phyloP scores from a whole-genome alignment of 768 basidiomycete genomes.

The Mrakia gelida region DNA sequence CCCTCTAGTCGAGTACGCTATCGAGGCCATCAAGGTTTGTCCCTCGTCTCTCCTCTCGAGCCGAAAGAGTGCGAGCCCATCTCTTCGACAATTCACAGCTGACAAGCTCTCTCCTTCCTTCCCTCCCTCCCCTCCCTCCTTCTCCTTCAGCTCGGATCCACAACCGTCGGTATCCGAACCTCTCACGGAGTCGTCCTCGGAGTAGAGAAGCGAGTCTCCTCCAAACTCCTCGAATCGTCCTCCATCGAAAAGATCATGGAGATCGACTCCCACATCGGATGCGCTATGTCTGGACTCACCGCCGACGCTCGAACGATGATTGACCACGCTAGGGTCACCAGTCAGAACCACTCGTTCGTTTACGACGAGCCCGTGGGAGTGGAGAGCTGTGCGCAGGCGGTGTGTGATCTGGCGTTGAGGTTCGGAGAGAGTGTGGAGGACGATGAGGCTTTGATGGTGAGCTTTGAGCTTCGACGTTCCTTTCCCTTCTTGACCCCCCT shows the following conservation, averaged over 20 bases:
- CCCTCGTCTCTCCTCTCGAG: background rate
- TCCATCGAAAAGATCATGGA: slow-evolving; percentile 99
- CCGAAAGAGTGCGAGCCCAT: background rate
- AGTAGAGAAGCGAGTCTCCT: slow-evolving; percentile 98
- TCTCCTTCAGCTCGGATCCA: slow-evolving; percentile 77
- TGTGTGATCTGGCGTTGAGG: slow-evolving; percentile 91
- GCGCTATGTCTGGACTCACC: slow-evolving; percentile 91
- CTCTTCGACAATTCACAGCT: background rate
- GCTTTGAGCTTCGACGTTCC: slow-evolving; percentile 30
- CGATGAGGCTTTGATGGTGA: slow-evolving; percentile 93
- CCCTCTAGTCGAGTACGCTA: slow-evolving; percentile 89
- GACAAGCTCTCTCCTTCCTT: slow-evolving; percentile 1
- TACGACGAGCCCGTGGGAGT: slow-evolving; percentile 97
- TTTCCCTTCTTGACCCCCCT: background rate
- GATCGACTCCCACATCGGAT: slow-evolving; percentile 92
- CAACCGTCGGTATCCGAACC: slow-evolving; percentile 92
- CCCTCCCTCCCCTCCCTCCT: background rate
- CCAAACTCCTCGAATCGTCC: slow-evolving; percentile 85
- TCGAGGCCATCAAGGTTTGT: slow-evolving; percentile 92
- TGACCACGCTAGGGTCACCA: slow-evolving; percentile 96
- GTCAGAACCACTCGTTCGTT: slow-evolving; percentile 91
- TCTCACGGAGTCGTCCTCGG: slow-evolving; percentile 85
- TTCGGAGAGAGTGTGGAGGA: slow-evolving; percentile 99
- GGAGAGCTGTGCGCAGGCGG: slow-evolving; percentile 95
- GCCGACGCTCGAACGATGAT: slow-evolving; percentile 99